phyloP scores from a whole-genome alignment of 192 early-diverging fungal species.

The Coemansia sp. region DNA sequence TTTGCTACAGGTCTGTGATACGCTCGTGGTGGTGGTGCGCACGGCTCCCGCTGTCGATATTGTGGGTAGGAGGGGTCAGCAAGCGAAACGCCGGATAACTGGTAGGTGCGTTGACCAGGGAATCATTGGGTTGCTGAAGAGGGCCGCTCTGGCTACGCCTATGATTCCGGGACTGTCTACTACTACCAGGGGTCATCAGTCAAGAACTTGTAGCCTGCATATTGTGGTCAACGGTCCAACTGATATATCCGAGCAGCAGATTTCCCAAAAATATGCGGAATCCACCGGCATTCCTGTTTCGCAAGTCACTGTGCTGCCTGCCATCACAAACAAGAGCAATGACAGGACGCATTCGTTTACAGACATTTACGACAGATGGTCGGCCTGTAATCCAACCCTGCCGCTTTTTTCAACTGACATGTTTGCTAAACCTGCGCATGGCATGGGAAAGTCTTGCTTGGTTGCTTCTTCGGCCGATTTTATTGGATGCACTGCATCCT shows the following conservation, averaged over 20 bases:
- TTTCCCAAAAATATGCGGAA: constrained; percentile 22
- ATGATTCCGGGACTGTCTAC: neutral
- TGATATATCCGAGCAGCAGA: neutral
- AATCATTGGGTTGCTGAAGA: neutral
- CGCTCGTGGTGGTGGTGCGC: constrained; percentile 30
- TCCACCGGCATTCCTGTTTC: constrained; percentile 28
- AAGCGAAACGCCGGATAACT: neutral
- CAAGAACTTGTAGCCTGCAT: constrained; percentile 13
- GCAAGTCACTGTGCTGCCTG: constrained; percentile 19
- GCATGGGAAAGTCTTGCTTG: neutral
- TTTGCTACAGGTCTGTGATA: constrained; percentile 36
- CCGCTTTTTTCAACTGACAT: constrained; percentile 20
- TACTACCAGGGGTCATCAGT: neutral
- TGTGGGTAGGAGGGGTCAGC: neutral
- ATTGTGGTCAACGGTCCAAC: constrained; percentile 18
- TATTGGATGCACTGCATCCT: neutral
- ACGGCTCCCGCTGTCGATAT: neutral
- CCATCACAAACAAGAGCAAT: neutral
- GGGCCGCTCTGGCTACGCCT: neutral
- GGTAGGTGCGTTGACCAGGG: neutral
- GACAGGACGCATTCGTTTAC: constrained; percentile 10
- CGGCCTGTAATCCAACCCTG: neutral
- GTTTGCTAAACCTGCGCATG: neutral
- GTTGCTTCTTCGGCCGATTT: neutral
- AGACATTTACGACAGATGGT: constrained; percentile 12